Evolutionary conservation across 306 rosid species (phyloP).

Genomic region (Sphenostylis stenocarpa): DNA sequence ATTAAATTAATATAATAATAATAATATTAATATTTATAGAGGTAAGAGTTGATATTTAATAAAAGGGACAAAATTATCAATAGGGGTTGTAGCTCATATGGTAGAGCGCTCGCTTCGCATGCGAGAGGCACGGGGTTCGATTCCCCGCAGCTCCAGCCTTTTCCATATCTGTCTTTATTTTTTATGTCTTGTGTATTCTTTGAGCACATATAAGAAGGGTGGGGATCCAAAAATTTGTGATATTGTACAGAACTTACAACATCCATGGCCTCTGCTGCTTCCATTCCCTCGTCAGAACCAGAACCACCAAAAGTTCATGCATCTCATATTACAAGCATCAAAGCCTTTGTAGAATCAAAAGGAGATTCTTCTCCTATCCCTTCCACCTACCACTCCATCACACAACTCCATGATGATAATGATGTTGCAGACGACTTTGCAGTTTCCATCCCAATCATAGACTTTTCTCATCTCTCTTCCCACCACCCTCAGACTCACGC

Average conservation of each 20-base stretch:
- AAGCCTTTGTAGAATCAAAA: slow-evolving; percentile 41
- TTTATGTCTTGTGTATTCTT: too few relatives aligned
- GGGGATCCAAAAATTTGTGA: too few relatives aligned
- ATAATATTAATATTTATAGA: too few relatives aligned
- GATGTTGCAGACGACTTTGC: slow-evolving; percentile 40
- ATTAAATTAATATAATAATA: too few relatives aligned
- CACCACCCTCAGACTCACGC: slow-evolving; percentile 37
- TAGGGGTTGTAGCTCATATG: slow-evolving; percentile 86
- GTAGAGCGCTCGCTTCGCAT: slow-evolving; percentile 89
- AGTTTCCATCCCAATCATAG: slow-evolving; percentile 48
- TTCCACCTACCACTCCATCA: slow-evolving; percentile 38
- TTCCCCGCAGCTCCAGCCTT: slow-evolving; percentile 99
- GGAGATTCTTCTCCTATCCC: slow-evolving; percentile 33
- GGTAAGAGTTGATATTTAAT: too few relatives aligned
- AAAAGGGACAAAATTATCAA: too few relatives aligned
- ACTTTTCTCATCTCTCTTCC: slow-evolving; percentile 48
- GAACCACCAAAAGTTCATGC: slow-evolving; percentile 6
- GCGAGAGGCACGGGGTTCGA: slow-evolving; percentile 99
- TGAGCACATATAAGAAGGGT: too few relatives aligned
- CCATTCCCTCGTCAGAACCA: not conserved
- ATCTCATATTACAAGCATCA: slow-evolving; percentile 42
- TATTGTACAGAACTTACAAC: not conserved
- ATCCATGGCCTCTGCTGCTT: slow-evolving; percentile 34
- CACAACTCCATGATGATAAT: slow-evolving; percentile 28
- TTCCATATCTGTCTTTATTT: too few relatives aligned